Conservation (phyloP, 768 basidiomycete species). For the Lentinula guzmanii region DNA sequence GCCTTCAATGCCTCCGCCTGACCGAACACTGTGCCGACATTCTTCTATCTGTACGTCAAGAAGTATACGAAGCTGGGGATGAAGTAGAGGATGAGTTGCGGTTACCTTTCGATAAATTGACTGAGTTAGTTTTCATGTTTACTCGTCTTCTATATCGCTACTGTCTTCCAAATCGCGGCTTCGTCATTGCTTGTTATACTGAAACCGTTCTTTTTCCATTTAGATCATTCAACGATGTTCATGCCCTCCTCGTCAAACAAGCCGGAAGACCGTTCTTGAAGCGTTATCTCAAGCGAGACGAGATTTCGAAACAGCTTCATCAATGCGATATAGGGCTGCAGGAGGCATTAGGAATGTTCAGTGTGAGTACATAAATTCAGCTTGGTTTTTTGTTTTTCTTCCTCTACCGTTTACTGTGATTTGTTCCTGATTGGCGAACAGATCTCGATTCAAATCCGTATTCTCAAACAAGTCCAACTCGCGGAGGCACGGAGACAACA, state of each 20-base stretch:
- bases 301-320: constrained; percentile 49
- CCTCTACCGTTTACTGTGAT: neutral
- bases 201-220: neutral
- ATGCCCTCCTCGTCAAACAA: constrained; percentile 51
- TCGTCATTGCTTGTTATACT: too few species aligned
- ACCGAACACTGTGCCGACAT: constrained; percentile 70
- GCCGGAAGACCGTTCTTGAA: constrained; percentile 67
- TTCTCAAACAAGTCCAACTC: constrained; percentile 41
- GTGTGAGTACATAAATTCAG: constrained; percentile 24
- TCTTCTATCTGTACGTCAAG: constrained; percentile 56
- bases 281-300: constrained; percentile 70
- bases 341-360: constrained; percentile 48
- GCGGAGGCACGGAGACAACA: constrained; percentile 20
- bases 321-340: constrained; percentile 47
- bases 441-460: constrained; percentile 48
- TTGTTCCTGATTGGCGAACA: constrained; percentile 10
- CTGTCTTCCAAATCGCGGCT: neutral
- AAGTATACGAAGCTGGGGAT: constrained; percentile 54
- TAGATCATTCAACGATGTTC: constrained; percentile 39
- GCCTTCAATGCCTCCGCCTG: constrained; percentile 61
- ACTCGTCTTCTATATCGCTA: neutral
- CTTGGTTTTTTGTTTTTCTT: neutral
- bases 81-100: constrained; percentile 42
- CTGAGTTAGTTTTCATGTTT: constrained; percentile 31
- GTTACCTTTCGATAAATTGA: constrained; percentile 43